These are phyloP conservation scores for Groenewaldozyma salmanticensis DNA, from an alignment of 805 yeast genomes.

Conservation along the genomic window DNA sequence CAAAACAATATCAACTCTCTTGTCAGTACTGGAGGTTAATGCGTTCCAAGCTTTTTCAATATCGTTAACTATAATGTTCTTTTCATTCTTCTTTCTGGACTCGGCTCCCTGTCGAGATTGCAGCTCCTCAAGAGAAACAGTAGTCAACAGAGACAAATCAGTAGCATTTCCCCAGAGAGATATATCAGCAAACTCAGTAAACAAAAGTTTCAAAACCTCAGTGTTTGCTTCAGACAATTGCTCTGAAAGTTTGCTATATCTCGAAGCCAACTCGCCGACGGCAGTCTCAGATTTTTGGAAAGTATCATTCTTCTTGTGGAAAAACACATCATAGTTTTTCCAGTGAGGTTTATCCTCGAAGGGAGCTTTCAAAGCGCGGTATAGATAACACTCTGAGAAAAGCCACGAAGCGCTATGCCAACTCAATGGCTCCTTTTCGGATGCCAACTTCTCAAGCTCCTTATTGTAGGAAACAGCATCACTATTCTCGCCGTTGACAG, in stretches of 20 bases:
- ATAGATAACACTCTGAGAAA: slow-evolving; percentile 73
- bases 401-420: slow-evolving; percentile 93
- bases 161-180: slow-evolving; percentile 98
- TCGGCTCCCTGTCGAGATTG: slow-evolving; percentile 86
- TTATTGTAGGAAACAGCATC: slow-evolving; percentile 54
- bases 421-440: slow-evolving; percentile 30
- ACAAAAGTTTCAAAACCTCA: slow-evolving; percentile 45
- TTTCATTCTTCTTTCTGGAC: slow-evolving; percentile 71
- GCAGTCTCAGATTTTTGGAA: slow-evolving; percentile 69
- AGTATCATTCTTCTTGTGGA: slow-evolving; percentile 57
- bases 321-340: slow-evolving; percentile 64
- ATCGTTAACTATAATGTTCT: slow-evolving; percentile 71
- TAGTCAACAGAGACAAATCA: slow-evolving; percentile 81
- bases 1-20: slow-evolving; percentile 68
- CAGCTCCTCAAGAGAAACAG: slow-evolving; percentile 64
- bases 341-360: slow-evolving; percentile 31
- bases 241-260: slow-evolving; percentile 38
- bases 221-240: slow-evolving; percentile 19
- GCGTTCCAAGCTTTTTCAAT: slow-evolving; percentile 53
- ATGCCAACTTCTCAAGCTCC: slow-evolving; percentile 30
- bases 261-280: slow-evolving; percentile 67
- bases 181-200: slow-evolving; percentile 76
- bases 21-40: slow-evolving; percentile 8
- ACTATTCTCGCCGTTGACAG: slow-evolving; percentile 24
- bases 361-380: slow-evolving; percentile 37